Base-by-base conservation (phyloP, 2,329 filamentous ascomycete species). In the Dactylellina leptospora region DNA sequence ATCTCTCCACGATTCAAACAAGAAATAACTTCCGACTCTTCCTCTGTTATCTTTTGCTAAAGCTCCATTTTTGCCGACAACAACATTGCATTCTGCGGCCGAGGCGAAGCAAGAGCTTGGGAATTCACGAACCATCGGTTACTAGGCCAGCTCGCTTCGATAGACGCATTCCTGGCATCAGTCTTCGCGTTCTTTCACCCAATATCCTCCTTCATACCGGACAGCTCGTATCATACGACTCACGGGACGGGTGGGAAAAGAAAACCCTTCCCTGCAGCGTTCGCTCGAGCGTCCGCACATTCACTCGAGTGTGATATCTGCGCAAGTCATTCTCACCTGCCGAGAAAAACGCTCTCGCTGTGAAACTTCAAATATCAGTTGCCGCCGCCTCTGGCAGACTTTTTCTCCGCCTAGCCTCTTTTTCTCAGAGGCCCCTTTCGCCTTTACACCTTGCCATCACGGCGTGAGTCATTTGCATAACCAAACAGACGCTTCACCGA, bases 141-240 rank as follows among this genome's bases (percentile, higher is more conserved):
- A 64, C 68, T 64, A 72, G 45, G 59, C 25, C 27, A 63, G 51
- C 47, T 63, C 66, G 66, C 66, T 72, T 63, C 45, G 66, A 72
- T 72, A 72, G 59, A 72, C 59, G 28, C 68, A 72, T 72, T 64
- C 68, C 53, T 54, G 47, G 9, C 59, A 16, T 25, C 18, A 4
- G 38, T 59, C 54, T 38, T 61, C 68, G 68, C 68, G 68, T 72
- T 64, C 68, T 72, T 60, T 55, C 60, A 48, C 36, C 40, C 38
- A 27, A 13, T 13, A 38, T 47, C 45, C 56, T 58, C 59, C 59
- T 48, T 64, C 68, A 72, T 72, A 71, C 66, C 66, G 36, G 23
- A 38, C 18, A 20, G 9, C 25, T 40, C 51, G 30, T 64, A 64
- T 64, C 68, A 58, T 59, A 56, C 59, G 51, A 54, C 59, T 59